Conservation (phyloP, 164 flowering plant genomes). For the Magnolia officinalis region DNA sequence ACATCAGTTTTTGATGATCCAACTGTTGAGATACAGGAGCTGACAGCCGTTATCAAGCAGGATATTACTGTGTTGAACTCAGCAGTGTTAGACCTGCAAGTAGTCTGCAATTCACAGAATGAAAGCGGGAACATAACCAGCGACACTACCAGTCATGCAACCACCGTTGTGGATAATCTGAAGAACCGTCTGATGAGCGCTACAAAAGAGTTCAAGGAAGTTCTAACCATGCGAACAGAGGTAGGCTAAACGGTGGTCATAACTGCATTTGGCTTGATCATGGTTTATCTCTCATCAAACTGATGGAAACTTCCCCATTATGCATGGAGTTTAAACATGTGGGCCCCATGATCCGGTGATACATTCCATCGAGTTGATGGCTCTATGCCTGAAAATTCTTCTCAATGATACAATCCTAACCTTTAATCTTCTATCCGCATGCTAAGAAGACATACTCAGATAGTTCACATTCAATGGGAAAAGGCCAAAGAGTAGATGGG, state of each 20-base stretch:
- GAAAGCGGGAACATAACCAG: slow-evolving; percentile 63
- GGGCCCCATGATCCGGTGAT: no score
- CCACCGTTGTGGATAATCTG: slow-evolving; percentile 89
- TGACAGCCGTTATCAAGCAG: slow-evolving; percentile 93
- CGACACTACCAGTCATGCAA: slow-evolving; percentile 86
- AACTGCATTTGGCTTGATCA: not conserved
- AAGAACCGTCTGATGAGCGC: slow-evolving; percentile 90
- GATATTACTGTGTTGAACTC: slow-evolving; percentile 91
- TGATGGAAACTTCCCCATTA: not conserved
- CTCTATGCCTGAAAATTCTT: no score
- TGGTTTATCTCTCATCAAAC: not conserved
- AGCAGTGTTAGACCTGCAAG: slow-evolving; percentile 91
- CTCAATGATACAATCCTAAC: no score
- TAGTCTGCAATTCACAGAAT: slow-evolving; percentile 71
- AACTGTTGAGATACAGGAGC: slow-evolving; percentile 86
- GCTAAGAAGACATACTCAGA: no score
- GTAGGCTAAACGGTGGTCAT: slow-evolving; percentile 23
- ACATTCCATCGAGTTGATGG: no score
- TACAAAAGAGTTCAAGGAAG: slow-evolving; percentile 96
- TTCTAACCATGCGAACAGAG: slow-evolving; percentile 97
- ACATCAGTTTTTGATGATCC: slow-evolving; percentile 99
- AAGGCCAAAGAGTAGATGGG: no score
- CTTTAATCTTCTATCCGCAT: no score
- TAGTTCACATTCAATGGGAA: no score
- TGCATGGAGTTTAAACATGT: not conserved